Base-by-base conservation (phyloP, 2,329 filamentous ascomycete species). In the Nigrospora oryzae region DNA sequence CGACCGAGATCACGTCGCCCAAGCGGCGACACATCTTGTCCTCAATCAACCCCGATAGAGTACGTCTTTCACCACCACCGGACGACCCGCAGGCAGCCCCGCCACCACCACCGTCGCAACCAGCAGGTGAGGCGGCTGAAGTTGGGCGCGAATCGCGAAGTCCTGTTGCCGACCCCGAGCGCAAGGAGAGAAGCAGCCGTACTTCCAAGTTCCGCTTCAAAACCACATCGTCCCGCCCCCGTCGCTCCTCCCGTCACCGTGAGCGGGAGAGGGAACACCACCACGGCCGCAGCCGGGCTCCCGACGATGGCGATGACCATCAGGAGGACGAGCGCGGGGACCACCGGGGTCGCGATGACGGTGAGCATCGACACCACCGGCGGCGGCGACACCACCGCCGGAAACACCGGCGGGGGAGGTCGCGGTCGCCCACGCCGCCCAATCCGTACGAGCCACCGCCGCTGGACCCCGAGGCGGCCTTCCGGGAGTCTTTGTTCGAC, bases 401-500 rank as follows among this genome's bases (percentile, higher is more conserved):
- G 2, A 52, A 55, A 34, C 53, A 55, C 44, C 55, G 54, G 45
- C 57, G 51, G 14, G 55, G 53, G 39, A 63, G 64, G 42, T 60
- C 63, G 15, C 68, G 66, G 48, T 71, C 71, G 2, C 67, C 68
- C 2, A 69, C 71, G 3, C 69, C 70, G 0, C 64, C 65, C 0
- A 70, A 78, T 47, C 72, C 73, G 0, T 63, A 70, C 53, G 68
- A 69, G 0, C 63, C 65, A 3, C 64, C 66, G 2, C 62, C 69
- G 1, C 69, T 86, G 14, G 79, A 85, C 53, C 75, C 87, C 0
- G 83, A 89, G 36, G 71, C 76, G 0, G 89, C 91, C 1, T 98
- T 98, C 63, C 83, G 88, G 30, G 88, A 95, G 63, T 95, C 89
- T 1, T 81, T 98, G 5, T 97, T 97, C 67, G 93, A 98, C 63